These are phyloP conservation scores for Trichocladium uniseriatum DNA, from an alignment of 495 filamentous ascomycete species.

Conservation along the genomic window DNA sequence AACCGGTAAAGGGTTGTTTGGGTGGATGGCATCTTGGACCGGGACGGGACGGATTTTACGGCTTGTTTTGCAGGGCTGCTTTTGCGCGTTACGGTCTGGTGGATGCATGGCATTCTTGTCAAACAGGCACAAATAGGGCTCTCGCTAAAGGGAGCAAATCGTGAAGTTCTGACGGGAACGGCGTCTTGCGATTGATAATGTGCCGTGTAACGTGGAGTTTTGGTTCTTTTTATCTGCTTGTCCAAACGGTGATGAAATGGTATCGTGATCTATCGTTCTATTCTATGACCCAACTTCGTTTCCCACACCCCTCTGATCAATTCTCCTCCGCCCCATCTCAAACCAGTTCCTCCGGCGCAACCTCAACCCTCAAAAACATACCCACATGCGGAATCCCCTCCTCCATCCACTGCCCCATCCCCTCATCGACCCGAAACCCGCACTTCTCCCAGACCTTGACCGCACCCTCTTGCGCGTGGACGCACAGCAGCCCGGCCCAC, in stretches of 20 bases:
- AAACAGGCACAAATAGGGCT: slow-evolving; percentile 38
- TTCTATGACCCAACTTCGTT: not conserved
- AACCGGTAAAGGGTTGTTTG: slow-evolving; percentile 69
- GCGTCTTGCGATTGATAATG: not conserved
- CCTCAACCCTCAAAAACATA: slow-evolving; percentile 49
- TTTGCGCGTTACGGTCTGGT: slow-evolving; percentile 41
- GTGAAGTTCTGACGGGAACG: slow-evolving; percentile 17
- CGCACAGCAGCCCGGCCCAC: slow-evolving; percentile 63
- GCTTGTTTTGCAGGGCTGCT: slow-evolving; percentile 41
- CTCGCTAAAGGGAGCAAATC: slow-evolving; percentile 21
- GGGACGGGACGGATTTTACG: slow-evolving; percentile 36
- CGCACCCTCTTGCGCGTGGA: slow-evolving; percentile 62
- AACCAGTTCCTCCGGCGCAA: slow-evolving; percentile 1
- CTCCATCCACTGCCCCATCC: slow-evolving; percentile 69
- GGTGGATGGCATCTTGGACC: slow-evolving; percentile 28
- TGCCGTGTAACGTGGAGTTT: slow-evolving; percentile 11
- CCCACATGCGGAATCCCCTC: slow-evolving; percentile 79
- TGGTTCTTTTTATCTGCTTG: not conserved
- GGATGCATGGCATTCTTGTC: slow-evolving; percentile 43
- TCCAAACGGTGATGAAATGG: not conserved
- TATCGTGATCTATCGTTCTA: slow-evolving; percentile 3
- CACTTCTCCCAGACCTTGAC: slow-evolving; percentile 50
- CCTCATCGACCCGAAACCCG: slow-evolving; percentile 63
- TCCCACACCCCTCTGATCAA: not conserved
- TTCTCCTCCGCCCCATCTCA: not conserved